These are phyloP conservation scores for Cladosporium sp. DNA, from an alignment of 2,329 filamentous ascomycete species.

Conservation along the genomic window DNA sequence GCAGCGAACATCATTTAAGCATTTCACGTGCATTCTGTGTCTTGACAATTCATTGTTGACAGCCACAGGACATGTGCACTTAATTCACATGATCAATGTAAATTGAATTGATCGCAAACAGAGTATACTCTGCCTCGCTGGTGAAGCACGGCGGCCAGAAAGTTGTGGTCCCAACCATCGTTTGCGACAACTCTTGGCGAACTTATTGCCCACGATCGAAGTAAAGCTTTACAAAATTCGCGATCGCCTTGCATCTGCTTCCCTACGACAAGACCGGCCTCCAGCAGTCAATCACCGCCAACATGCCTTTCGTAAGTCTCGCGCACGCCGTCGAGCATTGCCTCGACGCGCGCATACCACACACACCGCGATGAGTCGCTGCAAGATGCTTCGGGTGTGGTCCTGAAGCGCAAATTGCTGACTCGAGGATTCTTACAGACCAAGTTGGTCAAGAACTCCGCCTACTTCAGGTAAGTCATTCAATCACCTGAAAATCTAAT, in stretches of 20 bases:
- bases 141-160: background rate
- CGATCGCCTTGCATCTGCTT: constrained; percentile 1
- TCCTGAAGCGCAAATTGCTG: constrained; percentile 99
- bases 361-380: constrained; percentile 62
- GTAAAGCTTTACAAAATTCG: constrained; percentile 18
- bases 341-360: constrained; percentile 7
- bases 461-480: constrained; percentile 89
- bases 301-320: constrained; percentile 53
- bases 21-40: too few relatives aligned
- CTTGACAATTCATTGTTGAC: too few relatives aligned
- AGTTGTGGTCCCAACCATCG: constrained; percentile 1
- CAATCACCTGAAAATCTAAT: constrained; percentile 5
- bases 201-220: constrained; percentile 3
- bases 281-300: constrained; percentile 30
- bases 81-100: background rate
- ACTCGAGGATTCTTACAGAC: constrained; percentile 74
- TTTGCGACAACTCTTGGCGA: constrained; percentile 18
- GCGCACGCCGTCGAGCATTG: constrained; percentile 24
- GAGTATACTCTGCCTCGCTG: background rate
- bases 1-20: too few relatives aligned
- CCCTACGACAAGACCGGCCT: constrained; percentile 19
- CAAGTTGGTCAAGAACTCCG: constrained; percentile 96
- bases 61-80: background rate
- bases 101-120: background rate
- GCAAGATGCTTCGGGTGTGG: constrained; percentile 97